Conservation (phyloP, 176 grass and related monocot species). For the Leersia perrieri region DNA sequence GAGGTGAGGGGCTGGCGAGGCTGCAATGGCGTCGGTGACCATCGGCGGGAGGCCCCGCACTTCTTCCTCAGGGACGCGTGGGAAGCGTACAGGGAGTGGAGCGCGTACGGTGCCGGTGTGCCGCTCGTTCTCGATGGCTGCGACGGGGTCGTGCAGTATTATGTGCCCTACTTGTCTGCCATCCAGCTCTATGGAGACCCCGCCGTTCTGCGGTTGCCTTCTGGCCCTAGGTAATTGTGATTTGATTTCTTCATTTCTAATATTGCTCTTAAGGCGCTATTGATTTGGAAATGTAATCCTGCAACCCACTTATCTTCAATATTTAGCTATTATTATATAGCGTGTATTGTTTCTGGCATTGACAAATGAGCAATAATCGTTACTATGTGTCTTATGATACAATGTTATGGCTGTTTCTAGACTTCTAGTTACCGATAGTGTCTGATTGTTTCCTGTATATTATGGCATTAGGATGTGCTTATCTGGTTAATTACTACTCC, state of each 20-base stretch:
- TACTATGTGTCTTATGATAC: neutral
- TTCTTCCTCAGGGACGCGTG: conserved; percentile 43
- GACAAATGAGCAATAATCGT: neutral
- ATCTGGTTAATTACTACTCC: neutral
- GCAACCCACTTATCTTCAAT: neutral
- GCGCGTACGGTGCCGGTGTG: conserved; percentile 47
- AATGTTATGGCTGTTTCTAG: too few species aligned
- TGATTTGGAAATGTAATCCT: neutral
- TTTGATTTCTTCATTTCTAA: conserved; percentile 3
- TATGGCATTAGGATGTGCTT: neutral
- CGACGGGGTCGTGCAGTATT: conserved; percentile 49
- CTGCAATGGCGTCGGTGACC: neutral
- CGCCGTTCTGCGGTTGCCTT: neutral
- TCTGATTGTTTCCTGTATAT: neutral
- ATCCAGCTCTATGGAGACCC: conserved; percentile 46
- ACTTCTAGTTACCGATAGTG: neutral
- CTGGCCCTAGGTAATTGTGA: conserved; percentile 14
- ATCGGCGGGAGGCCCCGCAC: conserved; percentile 17
- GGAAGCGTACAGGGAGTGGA: conserved; percentile 56
- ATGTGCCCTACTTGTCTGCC: conserved; percentile 55
- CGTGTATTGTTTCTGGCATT: neutral
- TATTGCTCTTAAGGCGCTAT: neutral
- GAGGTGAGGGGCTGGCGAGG: conserved; percentile 7
- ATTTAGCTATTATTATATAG: neutral
- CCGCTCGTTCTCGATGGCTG: conserved; percentile 41